A percentile compares a stretch with the other conserved stretches of the same genome.
phyloP scores from a whole-genome alignment of 1,284 basidiomycete genomes.

The Puccinia brachypodii region DNA sequence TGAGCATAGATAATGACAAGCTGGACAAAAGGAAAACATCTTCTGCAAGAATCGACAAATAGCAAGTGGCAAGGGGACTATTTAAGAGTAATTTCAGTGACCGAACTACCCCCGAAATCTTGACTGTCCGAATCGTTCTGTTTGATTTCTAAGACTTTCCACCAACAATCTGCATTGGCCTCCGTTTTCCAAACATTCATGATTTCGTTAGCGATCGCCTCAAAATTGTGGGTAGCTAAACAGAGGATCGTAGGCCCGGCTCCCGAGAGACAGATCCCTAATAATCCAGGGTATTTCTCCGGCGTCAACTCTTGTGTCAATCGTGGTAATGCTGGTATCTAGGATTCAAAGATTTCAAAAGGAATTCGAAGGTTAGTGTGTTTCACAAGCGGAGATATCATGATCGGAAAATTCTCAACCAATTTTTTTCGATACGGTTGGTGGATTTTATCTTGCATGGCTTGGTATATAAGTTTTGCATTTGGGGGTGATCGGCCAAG shows the following conservation, averaged over 20 bases:
- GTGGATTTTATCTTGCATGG: constrained; percentile 98
- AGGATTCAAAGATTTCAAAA: constrained; percentile 2
- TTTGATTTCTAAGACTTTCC: constrained; percentile 51
- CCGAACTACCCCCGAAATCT: constrained; percentile 27
- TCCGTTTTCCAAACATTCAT: constrained; percentile 50
- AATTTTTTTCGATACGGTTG: constrained; percentile 91
- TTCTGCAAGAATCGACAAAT: no score
- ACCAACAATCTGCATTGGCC: constrained; percentile 50
- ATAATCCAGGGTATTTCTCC: constrained; percentile 80
- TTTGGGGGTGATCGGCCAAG: constrained; percentile 87
- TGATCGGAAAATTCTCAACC: constrained; percentile 60
- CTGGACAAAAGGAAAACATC: no score
- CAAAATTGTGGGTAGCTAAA: constrained; percentile 81
- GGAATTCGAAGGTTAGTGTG: not conserved
- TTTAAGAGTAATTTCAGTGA: constrained; percentile 3
- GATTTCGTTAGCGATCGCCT: constrained; percentile 58
- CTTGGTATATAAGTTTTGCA: constrained; percentile 91
- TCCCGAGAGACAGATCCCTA: constrained; percentile 96
- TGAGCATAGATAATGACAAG: no score
- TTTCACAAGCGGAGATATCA: not conserved
- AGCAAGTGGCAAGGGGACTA: not conserved
- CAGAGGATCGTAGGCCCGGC: constrained; percentile 97
- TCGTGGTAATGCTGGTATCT: constrained; percentile 93
- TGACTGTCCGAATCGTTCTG: not conserved
- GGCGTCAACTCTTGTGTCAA: constrained; percentile 87